Evolutionary conservation across 805 yeast genomes (phyloP), one percentile per base, ranked within the genome.

Genomic region (Saccharomyces jurei): DNA sequence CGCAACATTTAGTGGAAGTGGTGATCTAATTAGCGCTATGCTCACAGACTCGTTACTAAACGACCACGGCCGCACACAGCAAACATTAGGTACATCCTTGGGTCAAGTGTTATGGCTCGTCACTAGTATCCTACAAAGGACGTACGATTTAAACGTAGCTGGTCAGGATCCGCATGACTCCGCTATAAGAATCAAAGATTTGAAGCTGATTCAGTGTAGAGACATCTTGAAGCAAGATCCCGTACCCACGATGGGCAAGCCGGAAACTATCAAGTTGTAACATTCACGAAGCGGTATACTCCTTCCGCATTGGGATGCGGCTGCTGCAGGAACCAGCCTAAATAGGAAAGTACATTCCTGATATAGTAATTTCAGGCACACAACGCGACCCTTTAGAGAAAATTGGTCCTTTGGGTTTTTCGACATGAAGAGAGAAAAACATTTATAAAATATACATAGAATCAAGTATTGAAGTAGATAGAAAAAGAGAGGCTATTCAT

Each of bases 1-100:
- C 22, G 88, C 89, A 9, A 71, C 74, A 1, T 86, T 86, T 65
- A 83, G 82, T 46, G 94, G 94, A 1, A 79, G 87, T 55, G 94
- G 94, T 2, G 94, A 87, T 64, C 68, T 87, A 17, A 84, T 86
- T 65, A 74, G 83, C 2, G 89, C 85, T 0, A 63, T 87, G 14
- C 58, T 86, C 21, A 75, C 84, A 2, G 80, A 85, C 59, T 67
- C 74, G 1, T 77, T 77, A 58, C 71, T 72, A 54, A 67, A 71
- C 59, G 65, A 64, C 30, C 54, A 29, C 25, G 25, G 44, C 25
- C 25, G 13, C 25, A 36, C 10, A 9, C 44, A 36, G 44, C 44
- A n/a, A 11, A 10, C 44, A 36, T 17, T 36, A 17, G 17, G 44
- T 11, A 17, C 44, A 17, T 36, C 82, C 2, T 60, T 80, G 29